Percentiles rank a stretch among this genome's conserved stretches.
Evolutionary conservation across 2,329 filamentous ascomycete species (phyloP).

Genomic region (Diplodia scrobiculata): DNA sequence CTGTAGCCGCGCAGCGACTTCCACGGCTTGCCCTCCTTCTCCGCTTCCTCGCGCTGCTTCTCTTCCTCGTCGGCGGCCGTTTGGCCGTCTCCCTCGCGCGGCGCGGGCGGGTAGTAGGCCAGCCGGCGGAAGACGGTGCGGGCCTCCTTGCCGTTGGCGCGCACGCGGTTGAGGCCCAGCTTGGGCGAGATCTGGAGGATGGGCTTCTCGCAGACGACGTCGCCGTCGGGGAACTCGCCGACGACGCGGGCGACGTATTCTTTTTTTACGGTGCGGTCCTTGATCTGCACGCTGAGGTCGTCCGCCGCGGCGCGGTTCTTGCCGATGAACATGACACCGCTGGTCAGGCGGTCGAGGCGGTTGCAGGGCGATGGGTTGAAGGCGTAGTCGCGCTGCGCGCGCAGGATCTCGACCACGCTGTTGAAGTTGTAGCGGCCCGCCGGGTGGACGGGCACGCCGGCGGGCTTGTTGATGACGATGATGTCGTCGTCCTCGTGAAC

Average conservation of each 20-base stretch:
- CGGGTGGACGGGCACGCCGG: conserved; percentile 91
- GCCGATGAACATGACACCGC: conserved; percentile 96
- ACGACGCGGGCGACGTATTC: conserved; percentile 92
- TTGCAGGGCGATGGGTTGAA: conserved; percentile 77
- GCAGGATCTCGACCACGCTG: conserved; percentile 90
- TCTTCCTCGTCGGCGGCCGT: background rate
- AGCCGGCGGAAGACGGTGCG: conserved; percentile 88
- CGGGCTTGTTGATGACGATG: conserved; percentile 95
- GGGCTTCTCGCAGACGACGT: conserved; percentile 89
- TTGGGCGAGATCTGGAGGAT: conserved; percentile 94
- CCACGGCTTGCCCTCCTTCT: conserved; percentile 50
- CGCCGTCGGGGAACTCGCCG: conserved; percentile 87
- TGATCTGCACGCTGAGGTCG: conserved; percentile 73
- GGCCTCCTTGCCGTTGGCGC: conserved; percentile 87
- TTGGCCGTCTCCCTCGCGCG: conserved; percentile 16
- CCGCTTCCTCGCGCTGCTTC: conserved; percentile 35
- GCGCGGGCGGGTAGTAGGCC: conserved; percentile 77
- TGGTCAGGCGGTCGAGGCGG: conserved; percentile 88
- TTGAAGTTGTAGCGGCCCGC: conserved; percentile 96
- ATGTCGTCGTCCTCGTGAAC: conserved; percentile 91
- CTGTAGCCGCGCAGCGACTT: conserved; percentile 74
- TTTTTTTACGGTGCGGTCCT: conserved; percentile 80
- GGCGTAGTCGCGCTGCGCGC: conserved; percentile 65
- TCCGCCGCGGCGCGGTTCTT: conserved; percentile 83
- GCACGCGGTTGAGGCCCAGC: conserved; percentile 88